Percentiles rank a stretch among this genome's conserved stretches.
Evolutionary conservation across 2,329 filamentous ascomycete species (phyloP).

Genomic region (Orbilia quercus): DNA sequence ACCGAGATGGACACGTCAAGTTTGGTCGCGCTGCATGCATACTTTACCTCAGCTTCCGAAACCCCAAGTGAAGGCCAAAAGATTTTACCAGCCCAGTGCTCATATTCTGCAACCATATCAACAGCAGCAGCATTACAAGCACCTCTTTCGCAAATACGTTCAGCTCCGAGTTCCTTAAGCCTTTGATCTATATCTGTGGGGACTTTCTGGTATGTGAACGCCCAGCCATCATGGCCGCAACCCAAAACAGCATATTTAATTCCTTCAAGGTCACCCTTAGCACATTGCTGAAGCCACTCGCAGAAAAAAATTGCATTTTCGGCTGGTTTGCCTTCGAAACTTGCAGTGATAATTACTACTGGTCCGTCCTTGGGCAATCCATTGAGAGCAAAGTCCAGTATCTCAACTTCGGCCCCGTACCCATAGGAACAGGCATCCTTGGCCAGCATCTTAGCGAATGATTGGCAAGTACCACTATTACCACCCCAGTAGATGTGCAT

Average conservation of each 20-base stretch:
- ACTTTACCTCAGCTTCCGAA: constrained; percentile 40
- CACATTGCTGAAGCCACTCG: constrained; percentile 71
- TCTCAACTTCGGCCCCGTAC: constrained; percentile 69
- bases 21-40: constrained; percentile 60
- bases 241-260: constrained; percentile 77
- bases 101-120: constrained; percentile 76
- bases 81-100: constrained; percentile 73
- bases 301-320: constrained; percentile 78
- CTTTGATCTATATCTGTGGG: constrained; percentile 72
- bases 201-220: constrained; percentile 74
- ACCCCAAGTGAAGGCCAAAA: constrained; percentile 68
- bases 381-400: constrained; percentile 72
- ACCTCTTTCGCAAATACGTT: constrained; percentile 67
- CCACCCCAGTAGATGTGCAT: constrained; percentile 79
- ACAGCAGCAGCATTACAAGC: constrained; percentile 71
- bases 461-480: constrained; percentile 79
- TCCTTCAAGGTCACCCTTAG: constrained; percentile 68
- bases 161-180: constrained; percentile 68
- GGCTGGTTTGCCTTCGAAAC: constrained; percentile 79
- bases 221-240: constrained; percentile 71
- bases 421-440: constrained; percentile 71
- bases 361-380: constrained; percentile 70
- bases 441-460: constrained; percentile 73
- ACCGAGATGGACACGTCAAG: constrained; percentile 57
- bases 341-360: constrained; percentile 75